phyloP scores from a whole-genome alignment of 2,329 filamentous ascomycete species.

The Falciphora oryzae region DNA sequence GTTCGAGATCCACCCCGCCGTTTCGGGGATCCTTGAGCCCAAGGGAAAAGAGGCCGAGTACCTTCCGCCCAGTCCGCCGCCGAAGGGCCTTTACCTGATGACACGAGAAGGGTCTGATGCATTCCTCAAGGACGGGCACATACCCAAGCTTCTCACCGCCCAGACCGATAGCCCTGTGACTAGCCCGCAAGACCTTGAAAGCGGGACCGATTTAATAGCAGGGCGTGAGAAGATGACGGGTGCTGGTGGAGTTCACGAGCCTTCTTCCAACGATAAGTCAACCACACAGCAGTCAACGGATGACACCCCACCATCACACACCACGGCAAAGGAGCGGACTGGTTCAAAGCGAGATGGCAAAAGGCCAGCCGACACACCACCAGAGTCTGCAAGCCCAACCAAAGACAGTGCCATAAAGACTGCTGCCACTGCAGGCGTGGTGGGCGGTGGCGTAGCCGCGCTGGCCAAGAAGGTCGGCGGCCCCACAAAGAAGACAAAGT shows the following conservation, averaged over 20 bases:
- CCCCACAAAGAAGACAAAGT: constrained; percentile 29
- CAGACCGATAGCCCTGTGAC: constrained; percentile 24
- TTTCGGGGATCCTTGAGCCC: constrained; percentile 15
- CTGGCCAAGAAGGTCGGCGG: constrained; percentile 30
- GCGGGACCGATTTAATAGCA: neutral
- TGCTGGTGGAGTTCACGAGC: neutral
- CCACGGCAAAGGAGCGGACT: neutral
- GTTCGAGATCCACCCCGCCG: constrained; percentile 20
- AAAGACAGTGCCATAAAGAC: neutral
- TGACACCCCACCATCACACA: neutral
- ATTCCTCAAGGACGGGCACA: constrained; percentile 23
- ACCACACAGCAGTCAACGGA: neutral
- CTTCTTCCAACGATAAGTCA: neutral
- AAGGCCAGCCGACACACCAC: neutral
- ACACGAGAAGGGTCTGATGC: constrained; percentile 18
- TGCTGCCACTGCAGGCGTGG: constrained; percentile 23
- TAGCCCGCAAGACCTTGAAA: constrained; percentile 14
- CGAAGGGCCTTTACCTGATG: constrained; percentile 24
- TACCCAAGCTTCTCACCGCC: constrained; percentile 25
- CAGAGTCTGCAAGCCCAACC: neutral
- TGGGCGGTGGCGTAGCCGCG: constrained; percentile 27
- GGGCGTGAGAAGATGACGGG: neutral
- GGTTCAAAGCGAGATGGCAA: neutral
- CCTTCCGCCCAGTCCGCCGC: constrained; percentile 14
- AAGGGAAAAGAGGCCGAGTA: constrained; percentile 12